A percentile compares a stretch with the other conserved stretches of the same genome.
phyloP scores from a whole-genome alignment of 768 basidiomycete genomes.

The Saitozyma sp. region DNA sequence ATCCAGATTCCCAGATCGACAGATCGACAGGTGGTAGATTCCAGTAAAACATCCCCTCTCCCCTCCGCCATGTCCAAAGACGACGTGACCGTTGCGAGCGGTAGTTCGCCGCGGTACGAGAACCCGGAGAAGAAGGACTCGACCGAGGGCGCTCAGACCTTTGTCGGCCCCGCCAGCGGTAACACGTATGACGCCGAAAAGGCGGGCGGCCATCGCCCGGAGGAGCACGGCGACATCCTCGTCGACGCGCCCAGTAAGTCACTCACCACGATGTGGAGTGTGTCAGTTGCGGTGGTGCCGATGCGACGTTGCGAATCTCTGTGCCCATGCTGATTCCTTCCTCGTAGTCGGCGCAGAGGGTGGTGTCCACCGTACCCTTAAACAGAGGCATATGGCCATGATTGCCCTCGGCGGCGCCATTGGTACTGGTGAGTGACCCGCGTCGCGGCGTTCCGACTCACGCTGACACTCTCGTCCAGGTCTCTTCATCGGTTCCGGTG shows the following conservation, averaged over 20 bases:
- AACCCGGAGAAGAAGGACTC: neutral
- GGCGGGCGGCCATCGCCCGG: neutral
- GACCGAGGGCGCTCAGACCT: neutral
- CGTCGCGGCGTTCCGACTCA: neutral
- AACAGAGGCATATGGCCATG: conserved; percentile 52
- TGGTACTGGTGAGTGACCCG: conserved; percentile 42
- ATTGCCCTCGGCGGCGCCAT: conserved; percentile 53
- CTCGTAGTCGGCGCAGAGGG: conserved; percentile 19
- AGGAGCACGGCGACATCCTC: too few species aligned
- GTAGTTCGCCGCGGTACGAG: neutral
- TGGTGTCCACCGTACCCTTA: conserved; percentile 45
- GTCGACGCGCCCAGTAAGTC: too few species aligned
- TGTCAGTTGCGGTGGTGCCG: too few species aligned
- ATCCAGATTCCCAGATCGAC: too few species aligned
- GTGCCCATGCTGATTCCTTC: too few species aligned
- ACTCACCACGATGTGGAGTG: too few species aligned
- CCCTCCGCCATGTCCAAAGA: too few species aligned
- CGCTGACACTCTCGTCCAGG: conserved; percentile 18
- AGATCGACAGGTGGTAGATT: too few species aligned
- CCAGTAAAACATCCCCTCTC: too few species aligned
- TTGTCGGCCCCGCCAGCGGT: conserved; percentile 1
- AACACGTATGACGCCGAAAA: conserved; percentile 8
- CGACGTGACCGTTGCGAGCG: too few species aligned
- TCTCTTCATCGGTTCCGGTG: conserved; percentile 49
- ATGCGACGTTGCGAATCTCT: too few species aligned